Percentiles rank a stretch among this genome's conserved stretches.
These are phyloP conservation scores for Dryadomyces quercivorus DNA, from an alignment of 2,329 filamentous ascomycete genomes.

Conservation along the genomic window DNA sequence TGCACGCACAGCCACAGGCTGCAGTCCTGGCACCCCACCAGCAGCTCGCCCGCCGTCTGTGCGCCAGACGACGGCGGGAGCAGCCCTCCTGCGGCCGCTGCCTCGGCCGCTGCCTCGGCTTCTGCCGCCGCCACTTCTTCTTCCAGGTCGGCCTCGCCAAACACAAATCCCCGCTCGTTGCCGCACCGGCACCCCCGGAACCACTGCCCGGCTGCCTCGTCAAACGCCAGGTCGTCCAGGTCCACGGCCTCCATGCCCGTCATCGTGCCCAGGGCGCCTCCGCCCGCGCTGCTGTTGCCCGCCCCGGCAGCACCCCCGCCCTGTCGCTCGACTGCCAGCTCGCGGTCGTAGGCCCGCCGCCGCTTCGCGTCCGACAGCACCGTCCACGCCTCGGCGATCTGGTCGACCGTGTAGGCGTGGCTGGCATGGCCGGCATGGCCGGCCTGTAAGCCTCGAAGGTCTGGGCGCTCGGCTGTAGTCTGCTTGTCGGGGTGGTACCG, in stretches of 20 bases:
- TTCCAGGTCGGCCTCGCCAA: slow-evolving; percentile 47
- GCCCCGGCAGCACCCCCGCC: slow-evolving; percentile 11
- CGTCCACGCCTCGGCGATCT: slow-evolving; percentile 48
- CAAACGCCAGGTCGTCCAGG: slow-evolving; percentile 49
- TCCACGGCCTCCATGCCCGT: slow-evolving; percentile 53
- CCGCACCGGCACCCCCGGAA: slow-evolving; percentile 51
- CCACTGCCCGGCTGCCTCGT: slow-evolving; percentile 32
- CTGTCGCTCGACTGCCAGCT: slow-evolving; percentile 23
- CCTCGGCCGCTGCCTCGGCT: neutral
- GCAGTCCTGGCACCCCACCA: slow-evolving; percentile 54
- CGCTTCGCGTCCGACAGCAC: slow-evolving; percentile 38
- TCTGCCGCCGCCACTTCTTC: slow-evolving; percentile 22
- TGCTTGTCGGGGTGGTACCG: slow-evolving; percentile 54
- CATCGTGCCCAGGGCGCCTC: slow-evolving; percentile 12
- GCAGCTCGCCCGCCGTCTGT: slow-evolving; percentile 39
- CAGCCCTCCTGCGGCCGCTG: neutral
- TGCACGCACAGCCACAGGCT: slow-evolving; percentile 54
- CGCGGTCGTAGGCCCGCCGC: slow-evolving; percentile 41
- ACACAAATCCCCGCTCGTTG: slow-evolving; percentile 46
- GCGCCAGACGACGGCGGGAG: neutral
- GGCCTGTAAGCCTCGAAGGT: too few relatives aligned
- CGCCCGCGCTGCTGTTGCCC: neutral
- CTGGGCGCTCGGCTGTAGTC: neutral
- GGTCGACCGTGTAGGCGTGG: slow-evolving; percentile 41
- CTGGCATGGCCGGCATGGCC: too few relatives aligned